Evolutionary conservation across 306 rosid genomes (phyloP).

Genomic region (Argentina anserina): DNA sequence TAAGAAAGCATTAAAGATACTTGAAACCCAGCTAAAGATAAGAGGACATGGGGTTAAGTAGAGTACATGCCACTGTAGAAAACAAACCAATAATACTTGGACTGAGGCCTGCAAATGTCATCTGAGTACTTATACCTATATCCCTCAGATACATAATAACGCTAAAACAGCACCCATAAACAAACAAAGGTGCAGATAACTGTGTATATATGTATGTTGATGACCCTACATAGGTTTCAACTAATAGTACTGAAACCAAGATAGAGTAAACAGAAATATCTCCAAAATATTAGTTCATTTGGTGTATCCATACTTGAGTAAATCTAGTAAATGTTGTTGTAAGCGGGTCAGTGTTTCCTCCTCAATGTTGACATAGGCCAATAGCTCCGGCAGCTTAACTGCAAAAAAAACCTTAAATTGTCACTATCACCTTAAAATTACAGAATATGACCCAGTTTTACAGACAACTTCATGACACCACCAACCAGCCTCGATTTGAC

Average conservation of each 20-base stretch:
- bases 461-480: background rate
- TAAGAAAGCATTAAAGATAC: background rate
- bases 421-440: background rate
- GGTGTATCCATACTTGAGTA: constrained; percentile 51
- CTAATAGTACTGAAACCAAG: background rate
- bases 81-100: background rate
- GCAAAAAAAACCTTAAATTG: constrained; percentile 47
- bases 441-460: background rate
- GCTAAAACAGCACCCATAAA: background rate
- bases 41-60: background rate
- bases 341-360: constrained; percentile 73
- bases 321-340: constrained; percentile 73
- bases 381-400: constrained; percentile 94
- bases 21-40: background rate
- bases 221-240: background rate
- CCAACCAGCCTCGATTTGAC: background rate
- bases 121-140: background rate
- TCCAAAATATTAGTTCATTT: background rate
- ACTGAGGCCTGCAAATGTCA: background rate
- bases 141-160: background rate
- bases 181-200: background rate
- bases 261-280: background rate
- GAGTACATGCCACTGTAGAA: background rate
- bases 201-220: background rate
- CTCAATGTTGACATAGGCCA: constrained; percentile 82